These are phyloP conservation scores for Clarireedia homoeocarpa DNA, from an alignment of 2,329 filamentous ascomycete species.

Conservation along the genomic window DNA sequence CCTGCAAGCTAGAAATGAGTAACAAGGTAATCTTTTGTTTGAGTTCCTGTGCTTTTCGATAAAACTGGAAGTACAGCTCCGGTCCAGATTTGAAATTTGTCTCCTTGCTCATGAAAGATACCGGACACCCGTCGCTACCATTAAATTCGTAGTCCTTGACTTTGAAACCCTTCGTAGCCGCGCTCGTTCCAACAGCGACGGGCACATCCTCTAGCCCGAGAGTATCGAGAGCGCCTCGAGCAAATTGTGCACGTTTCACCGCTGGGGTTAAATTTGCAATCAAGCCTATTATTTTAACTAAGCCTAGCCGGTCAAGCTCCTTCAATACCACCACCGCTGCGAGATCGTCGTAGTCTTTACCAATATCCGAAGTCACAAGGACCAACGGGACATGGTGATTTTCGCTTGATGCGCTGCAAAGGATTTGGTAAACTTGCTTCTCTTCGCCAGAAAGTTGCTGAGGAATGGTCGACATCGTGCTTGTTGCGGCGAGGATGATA, in stretches of 20 bases:
- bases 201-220: conserved; percentile 17
- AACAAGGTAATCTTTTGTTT: conserved; percentile 21
- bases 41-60: conserved; percentile 10
- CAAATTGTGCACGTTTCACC: conserved; percentile 17
- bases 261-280: conserved; percentile 24
- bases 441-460: background rate
- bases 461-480: background rate
- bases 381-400: conserved; percentile 12
- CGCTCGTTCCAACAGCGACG: conserved; percentile 16
- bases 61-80: conserved; percentile 13
- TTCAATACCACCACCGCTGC: conserved; percentile 24
- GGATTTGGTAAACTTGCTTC: background rate
- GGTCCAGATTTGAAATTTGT: conserved; percentile 8
- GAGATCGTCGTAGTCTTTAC: conserved; percentile 27
- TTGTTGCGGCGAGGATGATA: no score
- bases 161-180: background rate
- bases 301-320: conserved; percentile 22
- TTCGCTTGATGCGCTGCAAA: background rate
- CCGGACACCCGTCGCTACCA: conserved; percentile 17
- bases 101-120: conserved; percentile 16
- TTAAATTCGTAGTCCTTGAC: background rate
- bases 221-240: conserved; percentile 19
- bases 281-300: conserved; percentile 22
- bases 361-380: conserved; percentile 24
- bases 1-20: conserved; percentile 22